Evolutionary conservation across 306 rosid genomes (phyloP).

Genomic region (Dalbergia oliveri): DNA sequence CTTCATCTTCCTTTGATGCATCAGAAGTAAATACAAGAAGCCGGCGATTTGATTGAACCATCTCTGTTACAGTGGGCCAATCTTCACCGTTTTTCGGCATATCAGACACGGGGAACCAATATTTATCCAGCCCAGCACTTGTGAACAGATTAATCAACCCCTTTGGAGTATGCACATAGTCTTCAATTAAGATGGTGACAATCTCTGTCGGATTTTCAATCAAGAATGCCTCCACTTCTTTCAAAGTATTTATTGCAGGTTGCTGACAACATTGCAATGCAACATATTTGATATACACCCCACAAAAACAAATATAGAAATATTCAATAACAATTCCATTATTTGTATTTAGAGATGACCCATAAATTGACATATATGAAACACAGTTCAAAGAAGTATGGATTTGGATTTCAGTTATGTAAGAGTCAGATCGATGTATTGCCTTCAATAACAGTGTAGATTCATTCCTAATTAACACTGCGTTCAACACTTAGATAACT

Average conservation of each 20-base stretch:
- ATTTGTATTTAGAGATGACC: too few relatives aligned
- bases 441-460: neutral
- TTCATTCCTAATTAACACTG: too few relatives aligned
- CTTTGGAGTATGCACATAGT: constrained; percentile 85
- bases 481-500: too few relatives aligned
- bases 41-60: constrained; percentile 82
- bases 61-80: constrained; percentile 90
- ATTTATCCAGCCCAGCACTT: constrained; percentile 78
- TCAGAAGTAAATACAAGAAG: constrained; percentile 93
- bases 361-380: too few relatives aligned
- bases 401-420: too few relatives aligned
- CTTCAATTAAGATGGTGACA: constrained; percentile 90
- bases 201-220: constrained; percentile 79
- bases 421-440: too few relatives aligned
- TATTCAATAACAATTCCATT: neutral
- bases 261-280: constrained; percentile 69
- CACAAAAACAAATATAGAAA: constrained; percentile 28
- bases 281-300: constrained; percentile 41
- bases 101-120: constrained; percentile 87
- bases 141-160: constrained; percentile 77
- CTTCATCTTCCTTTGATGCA: constrained; percentile 87
- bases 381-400: too few relatives aligned
- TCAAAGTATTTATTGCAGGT: constrained; percentile 90
- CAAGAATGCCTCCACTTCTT: constrained; percentile 90
- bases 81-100: constrained; percentile 86